Evolutionary conservation across 2,329 filamentous ascomycete genomes (phyloP).

Genomic region (Neodidymelliopsis sp.): DNA sequence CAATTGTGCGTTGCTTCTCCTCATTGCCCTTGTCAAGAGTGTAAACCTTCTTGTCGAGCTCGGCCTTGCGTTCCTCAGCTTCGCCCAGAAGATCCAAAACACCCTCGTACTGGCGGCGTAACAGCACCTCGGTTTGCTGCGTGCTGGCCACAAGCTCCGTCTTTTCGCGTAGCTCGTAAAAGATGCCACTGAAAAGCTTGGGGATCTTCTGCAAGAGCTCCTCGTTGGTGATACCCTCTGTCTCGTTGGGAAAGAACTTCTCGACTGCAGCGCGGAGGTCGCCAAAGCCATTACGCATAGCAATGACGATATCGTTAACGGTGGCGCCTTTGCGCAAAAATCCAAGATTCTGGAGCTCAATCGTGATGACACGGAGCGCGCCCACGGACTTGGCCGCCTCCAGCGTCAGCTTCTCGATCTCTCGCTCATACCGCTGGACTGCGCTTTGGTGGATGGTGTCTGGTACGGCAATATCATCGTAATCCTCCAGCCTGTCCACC

Average conservation of each 20-base stretch:
- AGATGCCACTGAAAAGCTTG: conserved; percentile 49
- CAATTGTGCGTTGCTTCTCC: conserved; percentile 47
- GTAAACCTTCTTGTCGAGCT: conserved; percentile 47
- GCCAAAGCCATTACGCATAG: conserved; percentile 53
- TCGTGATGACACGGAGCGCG: conserved; percentile 51
- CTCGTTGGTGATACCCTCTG: conserved; percentile 48
- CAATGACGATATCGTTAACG: conserved; percentile 46
- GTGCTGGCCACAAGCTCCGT: conserved; percentile 37
- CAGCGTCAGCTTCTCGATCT: conserved; percentile 49
- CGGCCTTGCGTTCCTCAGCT: conserved; percentile 44
- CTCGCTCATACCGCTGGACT: conserved; percentile 48
- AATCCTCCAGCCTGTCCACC: conserved; percentile 35
- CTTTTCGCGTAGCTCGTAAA: conserved; percentile 44
- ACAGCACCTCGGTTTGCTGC: conserved; percentile 47
- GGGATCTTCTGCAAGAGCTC: conserved; percentile 50
- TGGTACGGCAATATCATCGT: conserved; percentile 27
- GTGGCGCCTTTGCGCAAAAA: conserved; percentile 47
- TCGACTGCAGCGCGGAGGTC: conserved; percentile 51
- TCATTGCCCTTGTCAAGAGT: conserved; percentile 50
- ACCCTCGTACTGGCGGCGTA: conserved; percentile 45
- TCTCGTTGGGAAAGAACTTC: conserved; percentile 50
- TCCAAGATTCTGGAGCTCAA: conserved; percentile 55
- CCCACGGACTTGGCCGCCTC: conserved; percentile 51
- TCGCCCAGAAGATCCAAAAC: conserved; percentile 40
- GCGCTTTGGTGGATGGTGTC: conserved; percentile 48